A percentile compares a stretch with the other conserved stretches of the same genome.
These are phyloP conservation scores for Cyclanthera cordifolia DNA, from an alignment of 306 rosid species.

Conservation along the genomic window DNA sequence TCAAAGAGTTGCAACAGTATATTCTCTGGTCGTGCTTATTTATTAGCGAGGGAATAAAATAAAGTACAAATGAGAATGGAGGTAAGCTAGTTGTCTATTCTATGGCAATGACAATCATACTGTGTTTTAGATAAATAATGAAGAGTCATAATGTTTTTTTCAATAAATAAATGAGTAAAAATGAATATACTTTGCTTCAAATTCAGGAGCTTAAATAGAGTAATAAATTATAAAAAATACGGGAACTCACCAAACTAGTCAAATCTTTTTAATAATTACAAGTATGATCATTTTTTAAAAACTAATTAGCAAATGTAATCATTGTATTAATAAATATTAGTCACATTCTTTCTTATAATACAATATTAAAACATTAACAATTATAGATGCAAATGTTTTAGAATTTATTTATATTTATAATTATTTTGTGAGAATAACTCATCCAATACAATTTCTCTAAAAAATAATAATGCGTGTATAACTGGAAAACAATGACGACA, in stretches of 20 bases:
- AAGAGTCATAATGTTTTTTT: background rate
- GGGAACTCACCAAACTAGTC: too few species aligned
- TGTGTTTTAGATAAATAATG: background rate
- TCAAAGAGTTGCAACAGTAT: slow-evolving; percentile 8
- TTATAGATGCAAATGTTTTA: too few species aligned
- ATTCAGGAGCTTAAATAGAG: background rate
- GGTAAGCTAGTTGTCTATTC: background rate
- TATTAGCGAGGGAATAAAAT: background rate
- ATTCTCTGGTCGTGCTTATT: slow-evolving; percentile 1
- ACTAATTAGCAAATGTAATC: too few species aligned
- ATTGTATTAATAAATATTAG: too few species aligned
- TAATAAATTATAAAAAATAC: background rate
- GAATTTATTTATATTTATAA: too few species aligned
- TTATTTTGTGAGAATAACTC: too few species aligned
- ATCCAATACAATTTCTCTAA: too few species aligned
- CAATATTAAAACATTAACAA: too few species aligned
- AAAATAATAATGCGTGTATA: too few species aligned
- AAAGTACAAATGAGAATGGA: background rate
- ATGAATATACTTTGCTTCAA: background rate
- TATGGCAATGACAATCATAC: background rate
- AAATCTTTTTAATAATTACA: too few species aligned
- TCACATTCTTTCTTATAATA: too few species aligned
- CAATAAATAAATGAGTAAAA: background rate
- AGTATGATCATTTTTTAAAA: too few species aligned
- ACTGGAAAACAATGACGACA: background rate